phyloP scores from a whole-genome alignment of 2,329 filamentous ascomycete genomes.

The Aspergillus puulaauensis region DNA sequence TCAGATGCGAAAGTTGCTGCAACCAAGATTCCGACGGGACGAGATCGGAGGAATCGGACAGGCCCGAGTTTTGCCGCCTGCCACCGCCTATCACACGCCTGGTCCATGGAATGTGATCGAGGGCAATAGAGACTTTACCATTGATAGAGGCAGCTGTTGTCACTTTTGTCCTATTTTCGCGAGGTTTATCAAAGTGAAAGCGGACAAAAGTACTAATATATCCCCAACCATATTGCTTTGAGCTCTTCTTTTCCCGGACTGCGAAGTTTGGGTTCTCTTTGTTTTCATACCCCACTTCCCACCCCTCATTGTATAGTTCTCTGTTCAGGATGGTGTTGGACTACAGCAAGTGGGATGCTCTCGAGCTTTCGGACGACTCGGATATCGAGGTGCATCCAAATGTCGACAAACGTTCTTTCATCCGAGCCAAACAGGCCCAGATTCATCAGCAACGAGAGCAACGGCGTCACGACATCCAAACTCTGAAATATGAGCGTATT shows the following conservation, averaged over 20 bases:
- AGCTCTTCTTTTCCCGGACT: not conserved
- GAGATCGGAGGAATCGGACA: constrained; percentile 18
- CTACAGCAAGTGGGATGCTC: constrained; percentile 68
- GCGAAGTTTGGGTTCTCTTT: not conserved
- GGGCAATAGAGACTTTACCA: constrained; percentile 28
- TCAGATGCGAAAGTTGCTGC: constrained; percentile 9
- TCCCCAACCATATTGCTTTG: not conserved
- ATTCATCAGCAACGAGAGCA: constrained; percentile 89
- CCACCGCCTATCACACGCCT: constrained; percentile 27
- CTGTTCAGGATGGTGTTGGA: constrained; percentile 55
- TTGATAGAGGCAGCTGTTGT: constrained; percentile 1
- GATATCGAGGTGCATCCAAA: constrained; percentile 98
- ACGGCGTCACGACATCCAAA: constrained; percentile 84
- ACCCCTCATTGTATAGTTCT: constrained; percentile 17
- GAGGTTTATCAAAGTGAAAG: not conserved
- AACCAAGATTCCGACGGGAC: constrained; percentile 14
- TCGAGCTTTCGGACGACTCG: constrained; percentile 97
- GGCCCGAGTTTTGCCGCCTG: constrained; percentile 23
- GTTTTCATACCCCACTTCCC: constrained; percentile 17
- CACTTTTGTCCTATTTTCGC: not conserved
- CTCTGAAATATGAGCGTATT: constrained; percentile 81
- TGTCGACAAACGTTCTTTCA: constrained; percentile 97
- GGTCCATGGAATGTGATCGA: constrained; percentile 29
- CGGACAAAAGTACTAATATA: not conserved
- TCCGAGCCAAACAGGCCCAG: constrained; percentile 95